phyloP scores from a whole-genome alignment of 176 grass and related monocot species.

The Carex kokanica region DNA sequence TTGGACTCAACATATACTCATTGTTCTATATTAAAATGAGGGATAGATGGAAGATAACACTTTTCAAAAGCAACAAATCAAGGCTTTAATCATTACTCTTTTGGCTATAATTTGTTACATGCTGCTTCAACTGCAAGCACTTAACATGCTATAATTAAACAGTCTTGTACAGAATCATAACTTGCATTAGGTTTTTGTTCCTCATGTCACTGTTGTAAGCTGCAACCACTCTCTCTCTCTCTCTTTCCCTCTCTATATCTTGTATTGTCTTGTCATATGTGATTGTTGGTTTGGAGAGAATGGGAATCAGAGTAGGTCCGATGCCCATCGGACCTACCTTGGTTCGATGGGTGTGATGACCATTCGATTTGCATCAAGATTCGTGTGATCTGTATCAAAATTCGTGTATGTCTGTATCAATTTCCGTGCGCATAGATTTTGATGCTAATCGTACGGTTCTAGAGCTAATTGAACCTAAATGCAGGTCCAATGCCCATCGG shows the following conservation, averaged over 20 bases:
- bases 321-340: no score
- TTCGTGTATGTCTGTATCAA: no score
- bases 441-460: no score
- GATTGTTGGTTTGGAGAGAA: slow-evolving; percentile 23
- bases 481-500: no score
- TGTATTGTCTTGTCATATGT: slow-evolving; percentile 15
- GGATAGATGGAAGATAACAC: not conserved
- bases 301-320: no score
- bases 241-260: not conserved
- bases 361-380: no score
- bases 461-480: no score
- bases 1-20: not conserved
- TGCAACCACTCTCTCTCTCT: not conserved
- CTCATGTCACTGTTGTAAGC: slow-evolving; percentile 6
- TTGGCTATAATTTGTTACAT: slow-evolving; percentile 9
- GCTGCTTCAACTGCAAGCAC: slow-evolving; percentile 14
- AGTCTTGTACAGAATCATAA: slow-evolving; percentile 9
- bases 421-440: no score
- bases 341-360: no score
- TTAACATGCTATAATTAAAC: not conserved
- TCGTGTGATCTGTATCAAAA: no score
- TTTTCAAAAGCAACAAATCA: not conserved
- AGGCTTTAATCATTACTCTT: slow-evolving; percentile 7
- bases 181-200: slow-evolving; percentile 5
- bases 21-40: not conserved